Evolutionary conservation across 768 basidiomycete species (phyloP).

Genomic region (Naganishia vaughanmartiniae): DNA sequence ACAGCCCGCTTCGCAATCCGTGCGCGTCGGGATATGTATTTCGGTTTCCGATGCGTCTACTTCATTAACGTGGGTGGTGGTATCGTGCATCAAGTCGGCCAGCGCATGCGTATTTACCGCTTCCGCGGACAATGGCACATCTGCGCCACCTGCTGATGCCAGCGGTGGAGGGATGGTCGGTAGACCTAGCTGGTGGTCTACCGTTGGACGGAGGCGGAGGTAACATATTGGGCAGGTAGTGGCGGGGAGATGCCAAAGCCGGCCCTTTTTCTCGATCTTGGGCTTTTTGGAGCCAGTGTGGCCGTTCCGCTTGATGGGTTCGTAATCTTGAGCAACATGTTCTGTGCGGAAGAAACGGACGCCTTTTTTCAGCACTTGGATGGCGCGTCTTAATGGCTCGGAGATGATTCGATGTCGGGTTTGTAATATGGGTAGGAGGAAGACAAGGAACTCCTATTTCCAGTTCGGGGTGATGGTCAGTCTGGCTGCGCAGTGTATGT

Average conservation of each 20-base stretch:
- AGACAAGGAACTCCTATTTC: slow-evolving; percentile 85
- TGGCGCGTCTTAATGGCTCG: slow-evolving; percentile 43
- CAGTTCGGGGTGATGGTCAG: neutral
- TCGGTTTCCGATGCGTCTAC: slow-evolving; percentile 69
- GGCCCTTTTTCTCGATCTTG: slow-evolving; percentile 55
- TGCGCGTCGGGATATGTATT: slow-evolving; percentile 66
- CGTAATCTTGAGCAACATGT: slow-evolving; percentile 24
- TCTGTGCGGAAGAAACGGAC: slow-evolving; percentile 35
- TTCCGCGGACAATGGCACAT: slow-evolving; percentile 21
- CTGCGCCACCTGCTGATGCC: slow-evolving; percentile 9
- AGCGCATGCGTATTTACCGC: slow-evolving; percentile 32
- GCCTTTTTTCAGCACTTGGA: slow-evolving; percentile 7
- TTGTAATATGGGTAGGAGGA: slow-evolving; percentile 81
- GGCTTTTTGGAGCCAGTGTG: neutral
- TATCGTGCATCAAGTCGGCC: slow-evolving; percentile 20
- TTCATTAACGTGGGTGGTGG: slow-evolving; percentile 49
- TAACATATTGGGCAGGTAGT: slow-evolving; percentile 86
- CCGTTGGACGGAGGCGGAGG: slow-evolving; percentile 34
- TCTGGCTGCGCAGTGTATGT: neutral
- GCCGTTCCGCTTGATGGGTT: slow-evolving; percentile 28
- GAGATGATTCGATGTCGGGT: slow-evolving; percentile 55
- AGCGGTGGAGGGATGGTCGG: slow-evolving; percentile 58
- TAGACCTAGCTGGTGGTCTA: slow-evolving; percentile 39
- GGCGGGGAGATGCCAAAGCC: slow-evolving; percentile 66
- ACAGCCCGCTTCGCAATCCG: slow-evolving; percentile 68